Evolutionary conservation across 2,329 filamentous ascomycete species (phyloP), one percentile per base, ranked within the genome.

Genomic region (Colletotrichum siamense): DNA sequence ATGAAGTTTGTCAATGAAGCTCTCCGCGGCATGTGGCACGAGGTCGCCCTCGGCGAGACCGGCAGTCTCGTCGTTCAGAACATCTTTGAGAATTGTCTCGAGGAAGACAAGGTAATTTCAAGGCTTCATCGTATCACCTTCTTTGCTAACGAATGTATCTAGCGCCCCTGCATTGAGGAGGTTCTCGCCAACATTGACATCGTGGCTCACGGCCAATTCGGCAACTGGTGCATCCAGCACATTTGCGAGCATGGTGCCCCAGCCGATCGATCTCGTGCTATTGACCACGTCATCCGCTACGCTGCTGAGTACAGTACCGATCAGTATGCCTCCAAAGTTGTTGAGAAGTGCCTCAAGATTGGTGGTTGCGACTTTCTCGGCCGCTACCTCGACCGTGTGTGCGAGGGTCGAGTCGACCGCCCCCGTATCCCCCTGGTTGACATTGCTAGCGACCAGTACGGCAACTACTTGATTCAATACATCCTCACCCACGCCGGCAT

Each of bases 141-240:
- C 16, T 13, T 28, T 69, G 32, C 79, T 83, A 78, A 81, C 65
- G 36, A 44, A 32, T 64, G 36, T 66, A 71, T 78, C n/a, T 79
- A 98, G 96, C 96, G 98, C 76, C 96, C 96, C 62, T 98, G 97
- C 82, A 98, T 99, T 82, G 96, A 98, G 84, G 97, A 99, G 85
- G 97, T 99, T 52, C 92, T 99, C 73, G 92, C 92, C 77, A 98
- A 97, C 83, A 98, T 99, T 81, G 96, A 99, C 86, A 95, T 98
- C 77, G 96, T 99, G 82, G 95, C 97, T 75, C 96, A 98, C 84
- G 97, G 97, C 30, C 97, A 99, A 84, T 99, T 99, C 83, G 97
- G 97, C 72, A 99, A 99, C 84, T 99, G 97, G 97, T 99, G 97
- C 87, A 99, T 99, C 81, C 97, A 99, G 87, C 97, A 99, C 86